phyloP scores from a whole-genome alignment of 2,329 filamentous ascomycete genomes.

The Tolypocladium cylindrosporum region DNA sequence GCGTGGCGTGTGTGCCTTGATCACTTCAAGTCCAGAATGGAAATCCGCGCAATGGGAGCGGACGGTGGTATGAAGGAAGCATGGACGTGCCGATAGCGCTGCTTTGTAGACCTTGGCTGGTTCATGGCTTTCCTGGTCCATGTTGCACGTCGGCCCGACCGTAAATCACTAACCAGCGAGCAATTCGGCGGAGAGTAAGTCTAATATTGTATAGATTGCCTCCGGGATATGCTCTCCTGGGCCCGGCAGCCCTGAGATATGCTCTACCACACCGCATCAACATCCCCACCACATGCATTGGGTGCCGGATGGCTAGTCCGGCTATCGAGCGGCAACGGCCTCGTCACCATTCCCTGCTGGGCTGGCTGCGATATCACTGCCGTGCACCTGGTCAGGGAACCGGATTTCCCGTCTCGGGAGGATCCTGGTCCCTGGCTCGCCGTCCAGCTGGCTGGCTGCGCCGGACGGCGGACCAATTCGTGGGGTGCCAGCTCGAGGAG shows the following conservation, averaged over 20 bases:
- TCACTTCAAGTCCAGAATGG: too few relatives aligned
- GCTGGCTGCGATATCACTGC: neutral
- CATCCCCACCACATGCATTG: neutral
- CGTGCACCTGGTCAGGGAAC: conserved; percentile 10
- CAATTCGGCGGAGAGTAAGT: neutral
- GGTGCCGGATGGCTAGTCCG: neutral
- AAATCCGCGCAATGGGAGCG: too few relatives aligned
- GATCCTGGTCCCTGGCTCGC: neutral
- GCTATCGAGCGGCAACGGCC: neutral
- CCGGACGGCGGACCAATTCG: neutral
- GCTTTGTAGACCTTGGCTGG: too few relatives aligned
- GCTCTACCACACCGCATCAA: neutral
- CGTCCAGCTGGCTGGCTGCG: neutral
- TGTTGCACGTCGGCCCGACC: neutral
- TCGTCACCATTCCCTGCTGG: neutral
- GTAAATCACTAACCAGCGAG: neutral
- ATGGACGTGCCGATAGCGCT: too few relatives aligned
- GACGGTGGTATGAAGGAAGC: too few relatives aligned
- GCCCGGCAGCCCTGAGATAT: neutral
- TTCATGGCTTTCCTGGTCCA: neutral
- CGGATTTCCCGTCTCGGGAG: conserved; percentile 10
- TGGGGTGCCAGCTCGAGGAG: neutral
- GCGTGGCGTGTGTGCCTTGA: too few relatives aligned
- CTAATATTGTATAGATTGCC: neutral
- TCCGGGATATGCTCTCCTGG: neutral